Percentiles rank a stretch among this genome's conserved stretches.
These are phyloP conservation scores for Pleoardoris graminearum DNA, from an alignment of 2,329 filamentous ascomycete species.

Conservation along the genomic window DNA sequence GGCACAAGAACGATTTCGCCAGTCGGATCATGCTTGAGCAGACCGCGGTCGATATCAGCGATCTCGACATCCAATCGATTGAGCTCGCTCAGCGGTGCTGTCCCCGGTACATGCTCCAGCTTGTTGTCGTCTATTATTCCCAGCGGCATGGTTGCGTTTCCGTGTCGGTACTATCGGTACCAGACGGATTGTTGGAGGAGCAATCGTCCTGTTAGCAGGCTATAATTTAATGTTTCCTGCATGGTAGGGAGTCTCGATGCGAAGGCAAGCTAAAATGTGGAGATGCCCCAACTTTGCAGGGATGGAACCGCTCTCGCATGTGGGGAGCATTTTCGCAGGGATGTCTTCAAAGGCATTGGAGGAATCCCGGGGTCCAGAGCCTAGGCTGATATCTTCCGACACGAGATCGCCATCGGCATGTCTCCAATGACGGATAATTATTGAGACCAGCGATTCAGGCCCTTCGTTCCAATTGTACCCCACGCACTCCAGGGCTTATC, in stretches of 20 bases:
- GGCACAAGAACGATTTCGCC: slow-evolving; percentile 55
- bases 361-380: neutral
- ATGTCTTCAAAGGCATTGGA: neutral
- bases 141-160: slow-evolving; percentile 26
- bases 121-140: slow-evolving; percentile 27
- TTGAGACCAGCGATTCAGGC: neutral
- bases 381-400: neutral
- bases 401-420: slow-evolving; percentile 2
- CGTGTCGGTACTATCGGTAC: too few relatives aligned
- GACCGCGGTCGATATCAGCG: slow-evolving; percentile 17
- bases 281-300: neutral
- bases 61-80: slow-evolving; percentile 20
- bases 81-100: slow-evolving; percentile 27
- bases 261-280: slow-evolving; percentile 2
- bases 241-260: neutral
- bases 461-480: neutral
- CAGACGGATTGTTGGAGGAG: too few relatives aligned
- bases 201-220: too few relatives aligned
- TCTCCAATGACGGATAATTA: neutral
- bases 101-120: slow-evolving; percentile 29
- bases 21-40: slow-evolving; percentile 27
- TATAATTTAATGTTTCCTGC: neutral
- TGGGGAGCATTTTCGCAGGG: neutral
- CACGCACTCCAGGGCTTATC: too few relatives aligned
- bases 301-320: neutral